Conservation (phyloP, 2,329 filamentous ascomycete genomes). For the Pseudohalonectria lignicola region DNA sequence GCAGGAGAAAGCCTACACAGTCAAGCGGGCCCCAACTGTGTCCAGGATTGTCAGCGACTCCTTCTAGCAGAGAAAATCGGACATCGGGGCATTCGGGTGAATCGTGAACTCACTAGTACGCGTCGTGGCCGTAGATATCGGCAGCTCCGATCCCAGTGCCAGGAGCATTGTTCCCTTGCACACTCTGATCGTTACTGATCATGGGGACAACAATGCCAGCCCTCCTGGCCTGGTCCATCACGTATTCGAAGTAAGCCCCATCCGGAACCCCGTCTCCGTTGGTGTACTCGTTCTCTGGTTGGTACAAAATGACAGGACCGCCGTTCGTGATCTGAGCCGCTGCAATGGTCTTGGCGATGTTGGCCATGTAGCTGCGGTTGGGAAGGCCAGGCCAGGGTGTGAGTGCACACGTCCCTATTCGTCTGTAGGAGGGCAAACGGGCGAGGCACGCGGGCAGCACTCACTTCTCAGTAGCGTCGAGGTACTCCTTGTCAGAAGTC, state of each 20-base stretch:
- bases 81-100: slow-evolving; percentile 23
- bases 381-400: neutral
- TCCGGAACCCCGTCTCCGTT: neutral
- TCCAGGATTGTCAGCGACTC: neutral
- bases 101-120: slow-evolving; percentile 16
- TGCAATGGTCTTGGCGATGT: slow-evolving; percentile 56
- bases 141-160: slow-evolving; percentile 30
- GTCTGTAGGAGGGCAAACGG: slow-evolving; percentile 3
- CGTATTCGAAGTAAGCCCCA: slow-evolving; percentile 9
- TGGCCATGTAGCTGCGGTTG: slow-evolving; percentile 40
- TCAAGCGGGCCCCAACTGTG: neutral
- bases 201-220: slow-evolving; percentile 8
- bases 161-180: slow-evolving; percentile 43
- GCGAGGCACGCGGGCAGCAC: too few species aligned
- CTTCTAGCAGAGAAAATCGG: slow-evolving; percentile 4
- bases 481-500: slow-evolving; percentile 48
- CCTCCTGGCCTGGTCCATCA: slow-evolving; percentile 5
- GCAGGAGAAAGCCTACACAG: neutral
- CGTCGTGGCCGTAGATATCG: slow-evolving; percentile 11
- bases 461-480: slow-evolving; percentile 57
- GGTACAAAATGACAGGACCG: slow-evolving; percentile 66
- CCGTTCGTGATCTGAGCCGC: slow-evolving; percentile 73
- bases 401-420: neutral
- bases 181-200: slow-evolving; percentile 8
- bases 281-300: slow-evolving; percentile 71